Conservation (phyloP, 257 asterid genomes). For the Nicotiana noctiflora region DNA sequence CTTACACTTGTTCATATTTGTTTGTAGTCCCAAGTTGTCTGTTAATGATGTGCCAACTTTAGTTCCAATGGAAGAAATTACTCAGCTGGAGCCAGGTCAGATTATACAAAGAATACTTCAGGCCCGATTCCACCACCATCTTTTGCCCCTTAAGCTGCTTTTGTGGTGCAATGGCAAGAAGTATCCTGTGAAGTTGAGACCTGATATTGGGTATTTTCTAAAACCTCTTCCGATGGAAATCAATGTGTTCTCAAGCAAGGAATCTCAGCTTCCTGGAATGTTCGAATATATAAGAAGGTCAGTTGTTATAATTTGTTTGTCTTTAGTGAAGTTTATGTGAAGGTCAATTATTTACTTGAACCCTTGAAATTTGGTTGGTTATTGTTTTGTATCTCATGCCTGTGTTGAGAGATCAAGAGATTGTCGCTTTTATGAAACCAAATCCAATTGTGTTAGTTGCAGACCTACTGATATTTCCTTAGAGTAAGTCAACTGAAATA, state of each 20-base stretch:
- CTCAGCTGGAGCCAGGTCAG: conserved; percentile 57
- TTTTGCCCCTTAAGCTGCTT: conserved; percentile 80
- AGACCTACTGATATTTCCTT: background rate
- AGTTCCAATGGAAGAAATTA: conserved; percentile 70
- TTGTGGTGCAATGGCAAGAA: conserved; percentile 55
- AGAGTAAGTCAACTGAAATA: background rate
- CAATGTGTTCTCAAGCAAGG: conserved; percentile 55
- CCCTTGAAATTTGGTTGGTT: background rate
- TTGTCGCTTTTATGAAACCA: conserved; percentile 5
- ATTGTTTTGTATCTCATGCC: background rate
- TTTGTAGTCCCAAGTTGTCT: conserved; percentile 39
- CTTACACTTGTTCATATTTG: conserved; percentile 19
- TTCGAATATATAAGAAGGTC: conserved; percentile 79
- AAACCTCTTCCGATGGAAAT: conserved; percentile 78
- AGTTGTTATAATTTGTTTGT: conserved; percentile 20
- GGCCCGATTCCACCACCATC: conserved; percentile 85
- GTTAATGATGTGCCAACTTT: conserved; percentile 42
- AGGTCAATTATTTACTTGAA: background rate
- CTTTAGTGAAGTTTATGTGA: background rate
- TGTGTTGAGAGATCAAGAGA: background rate
- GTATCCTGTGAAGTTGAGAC: conserved; percentile 70
- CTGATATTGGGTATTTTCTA: conserved; percentile 90
- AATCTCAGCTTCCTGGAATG: conserved; percentile 89
- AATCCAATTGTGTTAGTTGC: background rate
- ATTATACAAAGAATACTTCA: conserved; percentile 49